A percentile compares a stretch with the other conserved stretches of the same genome.
Evolutionary conservation across 331 rosid genomes (phyloP).

Genomic region (Dryas integrifolia): DNA sequence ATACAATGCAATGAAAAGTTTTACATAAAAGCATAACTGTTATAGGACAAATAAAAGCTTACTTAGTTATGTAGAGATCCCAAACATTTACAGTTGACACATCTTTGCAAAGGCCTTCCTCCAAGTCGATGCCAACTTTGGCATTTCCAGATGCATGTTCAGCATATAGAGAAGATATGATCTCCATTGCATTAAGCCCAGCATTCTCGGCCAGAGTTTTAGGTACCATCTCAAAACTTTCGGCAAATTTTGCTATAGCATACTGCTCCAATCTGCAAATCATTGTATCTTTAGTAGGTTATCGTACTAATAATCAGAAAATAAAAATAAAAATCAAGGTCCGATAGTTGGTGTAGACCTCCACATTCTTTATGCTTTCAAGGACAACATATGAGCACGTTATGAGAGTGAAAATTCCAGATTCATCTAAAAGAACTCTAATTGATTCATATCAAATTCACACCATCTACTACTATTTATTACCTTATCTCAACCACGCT

Average conservation of each 20-base stretch:
- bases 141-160: conserved; percentile 80
- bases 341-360: neutral
- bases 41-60: conserved; percentile 25
- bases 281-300: conserved; percentile 24
- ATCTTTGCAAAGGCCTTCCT: conserved; percentile 70
- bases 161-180: conserved; percentile 77
- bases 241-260: conserved; percentile 87
- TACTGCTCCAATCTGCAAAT: conserved; percentile 80
- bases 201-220: conserved; percentile 83
- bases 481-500: neutral
- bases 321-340: neutral
- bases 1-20: neutral
- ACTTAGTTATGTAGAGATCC: conserved; percentile 85
- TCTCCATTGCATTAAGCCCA: conserved; percentile 85
- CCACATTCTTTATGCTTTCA: neutral
- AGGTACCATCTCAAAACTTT: conserved; percentile 86
- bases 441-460: neutral
- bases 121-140: conserved; percentile 79
- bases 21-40: neutral
- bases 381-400: neutral
- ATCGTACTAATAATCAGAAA: conserved; percentile 4
- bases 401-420: neutral
- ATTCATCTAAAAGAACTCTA: neutral
- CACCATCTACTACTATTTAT: neutral
- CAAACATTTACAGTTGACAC: conserved; percentile 52